Base-by-base conservation (phyloP, 768 basidiomycete species). In the Kondoa malvinella region DNA sequence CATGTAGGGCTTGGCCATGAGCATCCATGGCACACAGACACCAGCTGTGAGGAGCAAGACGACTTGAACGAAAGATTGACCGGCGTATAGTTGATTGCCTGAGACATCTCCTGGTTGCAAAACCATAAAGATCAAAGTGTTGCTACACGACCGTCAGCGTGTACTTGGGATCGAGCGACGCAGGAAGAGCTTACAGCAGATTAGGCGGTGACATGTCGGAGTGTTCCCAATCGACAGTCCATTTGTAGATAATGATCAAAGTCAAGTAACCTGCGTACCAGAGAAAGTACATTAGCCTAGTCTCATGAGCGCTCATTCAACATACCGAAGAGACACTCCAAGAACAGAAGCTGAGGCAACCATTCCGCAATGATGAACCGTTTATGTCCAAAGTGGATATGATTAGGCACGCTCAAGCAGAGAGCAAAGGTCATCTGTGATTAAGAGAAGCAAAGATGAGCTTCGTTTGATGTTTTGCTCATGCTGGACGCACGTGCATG, bases 121-220 rank as follows among this genome's bases (percentile, higher is more conserved):
- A 81, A 97, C 92, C 92, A 99, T 96, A 70, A 82, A 82, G 77
- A 97, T 97, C 70, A 99, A 81, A 89, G 92, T 91, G 80, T 89
- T 74, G 14, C 40, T 67, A 29, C 57, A 21, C 50, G 57, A 17
- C 4, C 64, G 17, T 4, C 29, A 17, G n/a, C 14, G 3, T 50
- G 3, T 12, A 14, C 30, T 21, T 3, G 56, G 30, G 2, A 25
- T 3, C 34, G n/a, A 27, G 3, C 59, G 25, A 56, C 25, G 64
- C 32, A 40, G 64, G 58, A 31, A 67, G 67, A 76, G 78, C 76
- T 71, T 77, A 94, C 74, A 99, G 80, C 65, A 99, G 81, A 60
- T 89, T 90, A 1, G 95, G 95, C 16, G 95, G 91, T 34, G 80
- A 78, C 4, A 82, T 83, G 1, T 82, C 72, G 15, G 85, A 81